These are phyloP conservation scores for Trametes pubescens DNA, from an alignment of 1,284 basidiomycete species.

Conservation along the genomic window DNA sequence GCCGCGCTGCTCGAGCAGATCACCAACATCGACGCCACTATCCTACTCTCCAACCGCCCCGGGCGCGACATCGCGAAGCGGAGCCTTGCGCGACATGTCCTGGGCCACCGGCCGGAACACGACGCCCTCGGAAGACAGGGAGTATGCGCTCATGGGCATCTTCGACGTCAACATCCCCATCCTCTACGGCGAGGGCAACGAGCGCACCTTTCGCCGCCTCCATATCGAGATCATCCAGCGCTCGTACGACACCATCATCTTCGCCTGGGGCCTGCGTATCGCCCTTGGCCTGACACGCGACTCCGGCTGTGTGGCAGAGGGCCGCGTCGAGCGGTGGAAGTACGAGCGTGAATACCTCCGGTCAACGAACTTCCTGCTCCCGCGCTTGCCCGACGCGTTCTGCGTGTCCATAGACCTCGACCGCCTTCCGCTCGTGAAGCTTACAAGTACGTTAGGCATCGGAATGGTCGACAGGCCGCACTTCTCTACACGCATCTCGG, in stretches of 20 bases:
- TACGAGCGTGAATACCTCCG: background rate
- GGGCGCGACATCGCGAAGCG: background rate
- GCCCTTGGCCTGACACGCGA: background rate
- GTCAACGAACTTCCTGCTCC: conserved; percentile 2
- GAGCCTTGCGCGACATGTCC: conserved; percentile 2
- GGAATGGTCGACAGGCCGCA: background rate
- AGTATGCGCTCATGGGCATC: conserved; percentile 7
- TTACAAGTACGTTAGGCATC: background rate
- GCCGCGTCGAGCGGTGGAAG: background rate
- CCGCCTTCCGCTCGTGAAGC: background rate
- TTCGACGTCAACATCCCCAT: conserved; percentile 7
- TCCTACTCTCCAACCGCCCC: background rate
- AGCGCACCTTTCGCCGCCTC: conserved; percentile 2
- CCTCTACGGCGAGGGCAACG: conserved; percentile 4
- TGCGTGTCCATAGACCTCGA: background rate
- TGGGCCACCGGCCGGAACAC: conserved; percentile 4
- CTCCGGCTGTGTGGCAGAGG: background rate
- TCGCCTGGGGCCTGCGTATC: conserved; percentile 4
- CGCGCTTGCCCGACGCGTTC: conserved; percentile 3
- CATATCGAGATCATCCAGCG: conserved; percentile 3
- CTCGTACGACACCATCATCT: conserved; percentile 4
- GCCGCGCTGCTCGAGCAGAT: background rate
- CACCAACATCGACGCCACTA: background rate
- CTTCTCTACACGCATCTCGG: conserved; percentile 17
- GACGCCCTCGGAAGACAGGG: background rate